Base-by-base conservation (phyloP, 73 alveolate genomes). In the Breviolum minutum region DNA sequence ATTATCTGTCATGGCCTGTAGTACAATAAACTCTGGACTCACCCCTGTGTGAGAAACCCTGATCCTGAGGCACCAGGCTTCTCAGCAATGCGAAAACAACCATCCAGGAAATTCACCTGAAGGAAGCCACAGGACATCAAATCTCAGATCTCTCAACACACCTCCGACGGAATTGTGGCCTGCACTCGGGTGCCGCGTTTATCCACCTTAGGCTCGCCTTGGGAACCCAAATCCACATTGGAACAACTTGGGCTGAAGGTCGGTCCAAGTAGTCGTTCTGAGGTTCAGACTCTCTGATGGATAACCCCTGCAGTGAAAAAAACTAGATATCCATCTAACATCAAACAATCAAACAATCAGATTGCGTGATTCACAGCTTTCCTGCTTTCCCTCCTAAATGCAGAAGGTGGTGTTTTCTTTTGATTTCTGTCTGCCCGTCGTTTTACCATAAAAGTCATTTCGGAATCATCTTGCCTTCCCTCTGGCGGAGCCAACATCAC, bases 151-250 rank as follows among this genome's bases (percentile, higher is more conserved):
- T n/a, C 30, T n/a, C 63, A 63, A 54, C 63, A 17, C 93, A 9
- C 64, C 22, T 20, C 48, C 11, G 76, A 77, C 61, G n/a, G 13
- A 29, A 32, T 27, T 26, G 54, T 22, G 63, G 19, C 95, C 96
- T 89, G 87, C 29, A 89, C 86, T 11, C 97, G 97, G 24, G 97
- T 90, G 71, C 97, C 97, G 11, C 97, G 97, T 63, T 73, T 73
- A 74, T 90, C 97, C 10, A 48, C 76, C 61, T 40, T 20, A 40
- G 84, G 61, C 74, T 90, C 87, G 12, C 40, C 74, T 26, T 27
- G 77, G 77, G 77, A 14, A 14, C n/a, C n/a, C 1, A 68, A 68
- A 17, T 1, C 10, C 0, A 27, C 20, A 32, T 24, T 24, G 40
- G 83, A 24, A 27, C n/a, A 24, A 24, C 83, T 22, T 10, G 3